Evolutionary conservation across 2,329 filamentous ascomycete species (phyloP).

Genomic region (Verruconis gallopava): DNA sequence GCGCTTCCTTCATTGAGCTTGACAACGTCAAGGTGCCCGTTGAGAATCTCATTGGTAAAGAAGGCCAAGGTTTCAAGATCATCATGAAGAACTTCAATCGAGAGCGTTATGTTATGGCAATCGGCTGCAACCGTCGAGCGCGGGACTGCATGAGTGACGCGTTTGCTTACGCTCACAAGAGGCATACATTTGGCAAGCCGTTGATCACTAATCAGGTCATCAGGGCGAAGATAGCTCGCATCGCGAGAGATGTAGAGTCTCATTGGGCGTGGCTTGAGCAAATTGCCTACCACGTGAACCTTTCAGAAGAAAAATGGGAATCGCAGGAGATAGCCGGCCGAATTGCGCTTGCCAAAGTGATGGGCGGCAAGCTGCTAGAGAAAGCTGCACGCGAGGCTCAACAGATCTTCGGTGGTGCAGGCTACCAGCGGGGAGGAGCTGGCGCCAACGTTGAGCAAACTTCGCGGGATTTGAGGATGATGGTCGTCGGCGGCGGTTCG

Average conservation of each 20-base stretch:
- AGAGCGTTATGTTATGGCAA: slow-evolving; percentile 46
- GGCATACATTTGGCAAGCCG: slow-evolving; percentile 46
- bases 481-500: slow-evolving; percentile 42
- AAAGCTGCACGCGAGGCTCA: slow-evolving; percentile 39
- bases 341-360: slow-evolving; percentile 34
- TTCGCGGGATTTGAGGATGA: slow-evolving; percentile 39
- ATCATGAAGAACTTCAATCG: slow-evolving; percentile 43
- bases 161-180: slow-evolving; percentile 36
- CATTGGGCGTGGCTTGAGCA: slow-evolving; percentile 51
- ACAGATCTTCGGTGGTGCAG: slow-evolving; percentile 41
- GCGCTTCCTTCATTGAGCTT: slow-evolving; percentile 43
- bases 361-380: slow-evolving; percentile 37
- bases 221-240: slow-evolving; percentile 44
- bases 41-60: slow-evolving; percentile 39
- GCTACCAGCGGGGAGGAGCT: slow-evolving; percentile 36
- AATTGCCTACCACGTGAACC: slow-evolving; percentile 41
- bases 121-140: slow-evolving; percentile 43
- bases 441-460: slow-evolving; percentile 41
- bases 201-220: slow-evolving; percentile 48
- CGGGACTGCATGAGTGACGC: slow-evolving; percentile 43
- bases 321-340: slow-evolving; percentile 26
- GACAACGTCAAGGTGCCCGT: slow-evolving; percentile 43
- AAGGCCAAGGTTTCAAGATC: slow-evolving; percentile 43
- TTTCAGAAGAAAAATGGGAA: slow-evolving; percentile 28
- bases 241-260: slow-evolving; percentile 47